A percentile compares a stretch with the other conserved stretches of the same genome.
phyloP scores from a whole-genome alignment of 2,329 filamentous ascomycete genomes.

The Neurospora sp. region DNA sequence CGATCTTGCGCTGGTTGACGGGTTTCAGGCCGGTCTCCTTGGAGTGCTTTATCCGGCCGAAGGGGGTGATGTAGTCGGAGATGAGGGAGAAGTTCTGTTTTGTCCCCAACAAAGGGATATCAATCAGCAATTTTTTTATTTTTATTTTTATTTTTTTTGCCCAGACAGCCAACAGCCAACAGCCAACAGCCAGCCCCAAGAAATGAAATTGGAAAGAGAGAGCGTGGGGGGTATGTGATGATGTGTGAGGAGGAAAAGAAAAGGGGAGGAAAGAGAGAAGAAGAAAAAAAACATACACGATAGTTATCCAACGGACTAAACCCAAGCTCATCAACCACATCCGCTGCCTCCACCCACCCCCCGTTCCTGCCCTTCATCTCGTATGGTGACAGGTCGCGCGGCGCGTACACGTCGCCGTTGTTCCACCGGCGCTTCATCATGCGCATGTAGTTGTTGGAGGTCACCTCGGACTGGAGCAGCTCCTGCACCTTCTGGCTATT shows the following conservation, averaged over 20 bases:
- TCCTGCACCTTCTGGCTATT: background rate
- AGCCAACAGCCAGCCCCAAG: background rate
- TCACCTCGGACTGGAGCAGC: background rate
- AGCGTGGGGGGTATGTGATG: no score
- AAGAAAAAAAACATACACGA: slow-evolving; percentile 51
- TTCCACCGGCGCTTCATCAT: slow-evolving; percentile 65
- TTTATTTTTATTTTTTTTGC: no score
- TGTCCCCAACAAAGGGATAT: background rate
- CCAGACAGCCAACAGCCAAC: no score
- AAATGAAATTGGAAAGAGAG: background rate
- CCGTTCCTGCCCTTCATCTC: slow-evolving; percentile 63
- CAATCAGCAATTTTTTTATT: background rate
- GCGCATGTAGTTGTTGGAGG: slow-evolving; percentile 41
- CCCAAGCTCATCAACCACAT: slow-evolving; percentile 71
- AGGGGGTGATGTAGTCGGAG: slow-evolving; percentile 75
- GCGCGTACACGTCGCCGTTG: slow-evolving; percentile 78
- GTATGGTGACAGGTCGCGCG: slow-evolving; percentile 68
- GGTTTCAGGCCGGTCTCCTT: slow-evolving; percentile 69
- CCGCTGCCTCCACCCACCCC: slow-evolving; percentile 42
- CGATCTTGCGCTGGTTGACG: slow-evolving; percentile 85
- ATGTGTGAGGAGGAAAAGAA: background rate
- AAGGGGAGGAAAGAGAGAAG: background rate
- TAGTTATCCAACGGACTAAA: slow-evolving; percentile 79
- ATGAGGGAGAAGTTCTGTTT: slow-evolving; percentile 83
- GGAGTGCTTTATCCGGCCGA: slow-evolving; percentile 77